Conservation (phyloP, 495 filamentous ascomycete genomes). For the Thozetella sp. region DNA sequence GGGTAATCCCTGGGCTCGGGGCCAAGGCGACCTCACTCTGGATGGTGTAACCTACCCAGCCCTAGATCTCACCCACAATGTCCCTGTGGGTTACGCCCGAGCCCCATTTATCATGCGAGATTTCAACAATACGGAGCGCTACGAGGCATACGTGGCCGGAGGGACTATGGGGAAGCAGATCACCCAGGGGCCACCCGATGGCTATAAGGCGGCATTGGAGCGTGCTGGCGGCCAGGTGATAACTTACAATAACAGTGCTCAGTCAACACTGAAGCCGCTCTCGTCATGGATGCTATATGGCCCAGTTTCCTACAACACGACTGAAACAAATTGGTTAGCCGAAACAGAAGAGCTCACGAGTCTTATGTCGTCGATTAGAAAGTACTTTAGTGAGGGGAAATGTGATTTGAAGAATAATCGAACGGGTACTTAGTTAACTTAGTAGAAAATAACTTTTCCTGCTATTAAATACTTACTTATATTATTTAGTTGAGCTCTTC, state of each 20-base stretch:
- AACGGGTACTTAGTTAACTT: too few species aligned
- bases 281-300: constrained; percentile 30
- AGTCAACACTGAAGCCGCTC: constrained; percentile 23
- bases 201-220: constrained; percentile 18
- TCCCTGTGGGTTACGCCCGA: constrained; percentile 26
- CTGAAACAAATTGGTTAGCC: not conserved
- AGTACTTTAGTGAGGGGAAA: not conserved
- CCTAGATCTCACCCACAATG: constrained; percentile 16
- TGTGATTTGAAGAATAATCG: not conserved
- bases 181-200: constrained; percentile 15
- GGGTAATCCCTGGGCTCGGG: constrained; percentile 20
- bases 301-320: constrained; percentile 12
- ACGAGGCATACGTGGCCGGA: constrained; percentile 24
- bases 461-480: too few species aligned
- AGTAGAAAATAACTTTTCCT: too few species aligned
- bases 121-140: constrained; percentile 13
- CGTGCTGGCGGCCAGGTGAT: constrained; percentile 12
- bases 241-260: constrained; percentile 3
- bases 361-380: not conserved
- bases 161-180: constrained; percentile 28
- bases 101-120: constrained; percentile 29
- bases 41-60: constrained; percentile 19
- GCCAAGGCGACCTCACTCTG: constrained; percentile 5
- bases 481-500: too few species aligned
- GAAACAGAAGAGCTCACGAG: not conserved